Percentiles rank a stretch among this genome's conserved stretches.
These are phyloP conservation scores for Rhizopogon vesiculosus DNA, from an alignment of 768 basidiomycete genomes.

Conservation along the genomic window DNA sequence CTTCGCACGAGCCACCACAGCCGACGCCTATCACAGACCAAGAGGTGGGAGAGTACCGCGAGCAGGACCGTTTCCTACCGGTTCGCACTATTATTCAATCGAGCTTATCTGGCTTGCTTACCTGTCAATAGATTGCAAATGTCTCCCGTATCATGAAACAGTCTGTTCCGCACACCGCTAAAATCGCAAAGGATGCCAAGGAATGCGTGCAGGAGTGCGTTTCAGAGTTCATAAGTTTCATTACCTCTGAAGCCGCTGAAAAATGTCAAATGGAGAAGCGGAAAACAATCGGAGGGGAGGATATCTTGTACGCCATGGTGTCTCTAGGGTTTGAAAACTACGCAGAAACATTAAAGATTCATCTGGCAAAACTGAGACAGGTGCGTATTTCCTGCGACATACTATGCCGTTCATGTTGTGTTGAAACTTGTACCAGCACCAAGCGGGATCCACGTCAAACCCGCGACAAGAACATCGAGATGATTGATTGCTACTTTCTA, in stretches of 20 bases:
- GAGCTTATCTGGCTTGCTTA: background rate
- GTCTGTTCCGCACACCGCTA: constrained; percentile 83
- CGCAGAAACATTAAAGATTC: constrained; percentile 87
- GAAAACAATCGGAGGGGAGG: constrained; percentile 97
- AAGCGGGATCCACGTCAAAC: constrained; percentile 23
- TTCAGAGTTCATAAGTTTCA: constrained; percentile 97
- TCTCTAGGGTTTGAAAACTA: constrained; percentile 94
- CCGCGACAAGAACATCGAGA: constrained; percentile 19
- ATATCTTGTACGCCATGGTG: constrained; percentile 93
- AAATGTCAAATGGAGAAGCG: constrained; percentile 93
- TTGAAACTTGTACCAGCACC: constrained; percentile 12
- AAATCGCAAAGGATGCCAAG: constrained; percentile 97
- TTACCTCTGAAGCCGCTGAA: constrained; percentile 95
- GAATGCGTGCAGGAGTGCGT: constrained; percentile 99
- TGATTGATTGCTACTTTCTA: constrained; percentile 5
- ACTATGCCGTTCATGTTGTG: background rate
- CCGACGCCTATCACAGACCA: constrained; percentile 82
- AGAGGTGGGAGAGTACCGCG: constrained; percentile 90
- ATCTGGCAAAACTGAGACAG: constrained; percentile 85
- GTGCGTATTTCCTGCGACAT: constrained; percentile 31
- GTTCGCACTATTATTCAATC: constrained; percentile 38
- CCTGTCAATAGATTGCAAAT: constrained; percentile 76
- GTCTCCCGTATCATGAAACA: constrained; percentile 98
- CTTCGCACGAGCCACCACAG: constrained; percentile 41
- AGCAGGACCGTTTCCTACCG: constrained; percentile 94